Evolutionary conservation across 495 filamentous ascomycete genomes (phyloP), one percentile per base, ranked within the genome.

Genomic region (Penicillium herquei): DNA sequence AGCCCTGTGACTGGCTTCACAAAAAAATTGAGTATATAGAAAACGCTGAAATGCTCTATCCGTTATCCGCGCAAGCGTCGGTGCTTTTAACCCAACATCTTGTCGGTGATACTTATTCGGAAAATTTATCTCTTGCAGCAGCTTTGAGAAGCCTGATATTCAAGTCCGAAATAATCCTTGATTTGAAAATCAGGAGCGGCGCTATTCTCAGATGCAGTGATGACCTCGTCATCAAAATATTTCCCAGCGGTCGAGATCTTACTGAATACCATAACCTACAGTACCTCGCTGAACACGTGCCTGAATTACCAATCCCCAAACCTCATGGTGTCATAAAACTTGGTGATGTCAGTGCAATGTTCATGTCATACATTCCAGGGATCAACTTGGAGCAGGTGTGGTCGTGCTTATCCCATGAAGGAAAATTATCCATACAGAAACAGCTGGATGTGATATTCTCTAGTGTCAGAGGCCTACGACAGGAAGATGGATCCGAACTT

Each of bases 211-310:
- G 64, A 45, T 66, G 64, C 46, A 63, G 51, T 32, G 56, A 65
- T 6, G 48, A 69, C 9, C 58, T 72, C 50, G 64, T 69, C 16
- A 62, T 54, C 52, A 73, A 74, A 58, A 61, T 67, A 18, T 47
- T 68, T 18, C 32, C 13, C 7, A 54, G 52, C 41, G 59, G 48
- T 39, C 55, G 53, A 3, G 67, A 70, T 58, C 64, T 56, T 39
- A 72, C 69, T 0, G 67, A 73, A 49, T 73, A 69, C 54, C 67
- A 63, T 8, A 64, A 47, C 49, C 55, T 74, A 37, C 56, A 70
- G 56, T 76, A 72, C 50, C 69, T 76, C 40, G 55, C 49, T 37
- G 45, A 62, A 6, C 47, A 69, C 32, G 60, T 53, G 16, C 63
- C 65, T 26, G 63, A 67, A 50, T 64, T 72, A 21, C 69, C 65